These are phyloP conservation scores for Cladophialophora chaetospira DNA, from an alignment of 2,329 filamentous ascomycete species.

Conservation along the genomic window DNA sequence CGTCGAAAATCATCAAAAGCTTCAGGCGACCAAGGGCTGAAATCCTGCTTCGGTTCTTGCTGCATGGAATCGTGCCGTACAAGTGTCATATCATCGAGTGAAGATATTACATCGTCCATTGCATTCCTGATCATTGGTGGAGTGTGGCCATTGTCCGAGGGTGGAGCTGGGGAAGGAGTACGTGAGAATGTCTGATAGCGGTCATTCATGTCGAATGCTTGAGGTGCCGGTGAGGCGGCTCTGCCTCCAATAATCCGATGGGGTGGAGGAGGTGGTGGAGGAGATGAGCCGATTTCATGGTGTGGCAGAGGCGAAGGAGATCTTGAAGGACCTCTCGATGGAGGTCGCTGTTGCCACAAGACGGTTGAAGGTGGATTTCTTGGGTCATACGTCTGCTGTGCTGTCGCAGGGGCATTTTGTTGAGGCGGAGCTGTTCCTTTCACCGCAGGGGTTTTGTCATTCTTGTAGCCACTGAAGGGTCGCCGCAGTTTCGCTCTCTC, in stretches of 20 bases:
- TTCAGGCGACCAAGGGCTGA: slow-evolving; percentile 87
- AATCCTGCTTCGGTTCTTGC: slow-evolving; percentile 47
- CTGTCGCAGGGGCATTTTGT: slow-evolving; percentile 7
- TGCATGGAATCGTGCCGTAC: slow-evolving; percentile 54
- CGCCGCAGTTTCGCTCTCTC: slow-evolving; percentile 63
- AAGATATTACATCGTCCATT: slow-evolving; percentile 98
- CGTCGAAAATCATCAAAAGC: slow-evolving; percentile 65
- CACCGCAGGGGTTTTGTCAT: slow-evolving; percentile 43
- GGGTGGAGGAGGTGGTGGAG: slow-evolving; percentile 80
- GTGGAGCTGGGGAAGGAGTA: slow-evolving; percentile 67
- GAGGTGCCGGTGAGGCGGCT: slow-evolving; percentile 51
- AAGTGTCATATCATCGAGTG: slow-evolving; percentile 80
- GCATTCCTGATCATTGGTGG: slow-evolving; percentile 90
- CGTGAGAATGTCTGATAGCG: slow-evolving; percentile 57
- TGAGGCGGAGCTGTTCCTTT: slow-evolving; percentile 34
- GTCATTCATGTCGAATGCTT: slow-evolving; percentile 33
- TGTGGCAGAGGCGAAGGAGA: slow-evolving; percentile 36
- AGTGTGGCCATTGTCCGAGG: slow-evolving; percentile 68
- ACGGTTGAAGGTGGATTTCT: slow-evolving; percentile 41
- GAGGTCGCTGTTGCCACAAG: slow-evolving; percentile 42
- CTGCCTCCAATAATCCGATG: slow-evolving; percentile 63
- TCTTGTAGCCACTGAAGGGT: slow-evolving; percentile 65
- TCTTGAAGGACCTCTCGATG: slow-evolving; percentile 40
- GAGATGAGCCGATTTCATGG: slow-evolving; percentile 65
- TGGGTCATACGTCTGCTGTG: slow-evolving; percentile 39